Base-by-base conservation (phyloP, 306 rosid genomes). In the Canavalia ensiformis region DNA sequence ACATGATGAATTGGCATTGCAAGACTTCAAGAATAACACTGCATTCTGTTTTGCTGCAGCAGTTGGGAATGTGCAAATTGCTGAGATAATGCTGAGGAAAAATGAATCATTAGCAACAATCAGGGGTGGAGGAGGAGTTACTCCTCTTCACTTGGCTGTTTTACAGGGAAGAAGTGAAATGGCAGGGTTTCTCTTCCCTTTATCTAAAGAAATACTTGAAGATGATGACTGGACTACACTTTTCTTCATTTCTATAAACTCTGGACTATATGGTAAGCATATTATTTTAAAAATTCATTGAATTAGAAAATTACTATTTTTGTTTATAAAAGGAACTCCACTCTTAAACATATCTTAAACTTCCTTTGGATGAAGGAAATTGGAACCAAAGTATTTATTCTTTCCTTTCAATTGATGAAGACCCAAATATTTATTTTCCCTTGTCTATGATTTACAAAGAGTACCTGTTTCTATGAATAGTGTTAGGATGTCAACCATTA, bases 41-140 rank as follows among this genome's bases (percentile, higher is more conserved):
- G 85, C 89, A 10, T 80, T 86, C 49, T 86, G 87, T 34, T 83
- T 80, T 29, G 85, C 89, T 42, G 89, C 87, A 0, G 85, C 83
- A 0, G 77, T 45, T 9, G 87, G 89, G n/a, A 83, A 80, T 45
- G 75, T 77, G 33, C 28, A 9, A 1, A 58, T 86, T 51, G 83
- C 85, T 50, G 46, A 80, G 77, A 72, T 86, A 33, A 63, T 86
- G 89, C 0, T 8, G 33, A 9, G 3, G 1, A 37, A 9, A n/a
- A 86, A 83, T 58, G 29, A 0, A 4, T 3, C 0, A 0, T 65
- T 86, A 75, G 81, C 89, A 28, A 58, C 18, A 12, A 83, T 83
- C 6, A 75, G 87, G 52, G 87, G 87, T 49, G 78, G 81, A 41
- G 39, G 2, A 44, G 74, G 65, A 33, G 50, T 57, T 0, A 80